Percentiles rank a stretch among this genome's conserved stretches.
Conservation (phyloP, 1,139 yeast species). For the Blastobotrys proliferans region DNA sequence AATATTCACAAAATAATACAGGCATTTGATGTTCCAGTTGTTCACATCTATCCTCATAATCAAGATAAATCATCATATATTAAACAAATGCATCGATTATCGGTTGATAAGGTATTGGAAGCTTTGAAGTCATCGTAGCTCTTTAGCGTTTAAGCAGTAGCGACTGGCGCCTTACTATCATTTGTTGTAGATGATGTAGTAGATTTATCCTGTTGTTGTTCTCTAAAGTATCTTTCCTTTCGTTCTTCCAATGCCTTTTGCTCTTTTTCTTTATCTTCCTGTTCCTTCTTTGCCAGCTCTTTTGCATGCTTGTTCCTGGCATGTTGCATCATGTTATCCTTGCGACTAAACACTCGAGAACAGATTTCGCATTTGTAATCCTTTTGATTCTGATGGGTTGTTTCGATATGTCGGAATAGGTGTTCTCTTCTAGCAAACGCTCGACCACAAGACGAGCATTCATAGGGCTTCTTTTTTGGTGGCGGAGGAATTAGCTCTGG, state of each 20-base stretch:
- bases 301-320: constrained; percentile 26
- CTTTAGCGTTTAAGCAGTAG: constrained; percentile 1
- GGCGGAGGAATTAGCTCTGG: constrained; percentile 6
- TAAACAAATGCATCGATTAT: constrained; percentile 74
- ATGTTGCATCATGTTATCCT: constrained; percentile 31
- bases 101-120: constrained; percentile 48
- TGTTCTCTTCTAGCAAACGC: constrained; percentile 29
- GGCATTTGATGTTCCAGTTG: constrained; percentile 87
- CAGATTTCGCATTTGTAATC: constrained; percentile 27
- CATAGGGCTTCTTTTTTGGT: constrained; percentile 24
- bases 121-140: too few relatives aligned
- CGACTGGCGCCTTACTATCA: not conserved
- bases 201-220: not conserved
- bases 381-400: constrained; percentile 29
- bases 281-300: constrained; percentile 11
- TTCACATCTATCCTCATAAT: constrained; percentile 58
- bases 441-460: constrained; percentile 26
- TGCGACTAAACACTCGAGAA: constrained; percentile 26
- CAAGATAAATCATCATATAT: constrained; percentile 42
- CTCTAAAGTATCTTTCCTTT: not conserved
- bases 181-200: not conserved
- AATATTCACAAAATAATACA: constrained; percentile 11
- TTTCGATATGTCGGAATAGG: constrained; percentile 27
- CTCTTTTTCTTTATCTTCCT: not conserved
- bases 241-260: not conserved